phyloP scores from a whole-genome alignment of 352 stramenopile species.

The Phytophthora lateralis region DNA sequence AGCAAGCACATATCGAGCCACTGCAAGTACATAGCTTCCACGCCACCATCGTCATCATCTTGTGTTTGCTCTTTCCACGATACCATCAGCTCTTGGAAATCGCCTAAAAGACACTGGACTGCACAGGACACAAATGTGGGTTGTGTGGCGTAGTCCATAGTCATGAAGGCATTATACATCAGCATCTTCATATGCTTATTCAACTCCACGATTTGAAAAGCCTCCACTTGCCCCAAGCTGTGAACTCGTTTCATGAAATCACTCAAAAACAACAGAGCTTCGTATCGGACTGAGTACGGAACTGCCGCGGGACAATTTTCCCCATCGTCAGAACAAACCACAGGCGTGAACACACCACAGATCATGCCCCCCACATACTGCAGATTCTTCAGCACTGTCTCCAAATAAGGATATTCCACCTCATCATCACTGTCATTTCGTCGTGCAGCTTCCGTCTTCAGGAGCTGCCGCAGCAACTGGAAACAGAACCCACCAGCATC shows the following conservation, averaged over 20 bases:
- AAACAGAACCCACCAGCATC: slow-evolving; percentile 47
- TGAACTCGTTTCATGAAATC: slow-evolving; percentile 32
- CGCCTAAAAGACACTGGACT: slow-evolving; percentile 39
- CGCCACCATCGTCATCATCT: not conserved
- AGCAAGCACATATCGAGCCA: slow-evolving; percentile 34
- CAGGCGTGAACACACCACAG: slow-evolving; percentile 7
- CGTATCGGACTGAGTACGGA: slow-evolving; percentile 34
- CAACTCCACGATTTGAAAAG: slow-evolving; percentile 10
- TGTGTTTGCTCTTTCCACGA: slow-evolving; percentile 11
- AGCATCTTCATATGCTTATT: slow-evolving; percentile 25
- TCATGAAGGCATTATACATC: slow-evolving; percentile 20
- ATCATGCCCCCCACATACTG: slow-evolving; percentile 16
- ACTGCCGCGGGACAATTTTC: not conserved
- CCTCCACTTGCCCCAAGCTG: not conserved
- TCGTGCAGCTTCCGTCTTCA: slow-evolving; percentile 20
- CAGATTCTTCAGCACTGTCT: slow-evolving; percentile 23
- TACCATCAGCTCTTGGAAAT: slow-evolving; percentile 32
- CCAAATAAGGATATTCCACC: slow-evolving; percentile 16
- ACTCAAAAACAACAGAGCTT: slow-evolving; percentile 42
- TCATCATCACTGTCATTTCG: slow-evolving; percentile 6
- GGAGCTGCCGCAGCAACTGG: slow-evolving; percentile 53
- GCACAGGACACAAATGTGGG: slow-evolving; percentile 56
- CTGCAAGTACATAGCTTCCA: slow-evolving; percentile 6
- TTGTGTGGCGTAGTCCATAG: slow-evolving; percentile 27
- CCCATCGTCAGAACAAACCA: not conserved